Conservation (phyloP, 2,329 filamentous ascomycete genomes). For the Cercospora brassicicola region DNA sequence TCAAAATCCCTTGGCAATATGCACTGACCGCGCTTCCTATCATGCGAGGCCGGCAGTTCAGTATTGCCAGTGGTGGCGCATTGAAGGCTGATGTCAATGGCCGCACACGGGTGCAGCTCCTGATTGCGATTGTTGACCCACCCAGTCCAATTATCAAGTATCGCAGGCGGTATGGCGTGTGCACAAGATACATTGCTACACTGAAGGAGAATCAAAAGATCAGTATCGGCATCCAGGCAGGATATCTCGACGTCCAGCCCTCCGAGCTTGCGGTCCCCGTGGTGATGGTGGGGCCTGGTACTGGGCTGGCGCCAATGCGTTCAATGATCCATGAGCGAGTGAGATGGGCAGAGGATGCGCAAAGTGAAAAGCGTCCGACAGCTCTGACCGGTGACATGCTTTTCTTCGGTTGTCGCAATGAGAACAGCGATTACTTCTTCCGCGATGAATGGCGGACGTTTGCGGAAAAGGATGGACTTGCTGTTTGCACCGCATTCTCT, state of each 20-base stretch:
- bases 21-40: conserved; percentile 73
- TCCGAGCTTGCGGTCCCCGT: conserved; percentile 59
- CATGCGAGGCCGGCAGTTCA: conserved; percentile 89
- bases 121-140: conserved; percentile 41
- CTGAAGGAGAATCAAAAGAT: conserved; percentile 61
- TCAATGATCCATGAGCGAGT: conserved; percentile 73
- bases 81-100: conserved; percentile 34
- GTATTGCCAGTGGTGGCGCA: conserved; percentile 74
- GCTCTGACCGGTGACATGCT: conserved; percentile 52
- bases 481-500: conserved; percentile 67
- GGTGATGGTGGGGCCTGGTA: conserved; percentile 79
- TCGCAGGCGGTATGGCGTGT: conserved; percentile 82
- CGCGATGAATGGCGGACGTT: conserved; percentile 67
- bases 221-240: conserved; percentile 58
- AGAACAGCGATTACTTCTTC: conserved; percentile 77
- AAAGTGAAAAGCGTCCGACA: conserved; percentile 2
- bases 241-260: conserved; percentile 52
- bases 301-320: conserved; percentile 81
- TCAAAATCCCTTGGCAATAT: conserved; percentile 75
- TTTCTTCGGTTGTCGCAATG: conserved; percentile 82
- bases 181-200: conserved; percentile 77
- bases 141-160: conserved; percentile 77
- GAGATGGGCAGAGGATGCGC: conserved; percentile 39
- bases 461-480: conserved; percentile 46
- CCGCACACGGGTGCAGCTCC: conserved; percentile 37